Evolutionary conservation across 2,329 filamentous ascomycete species (phyloP), one percentile per base, ranked within the genome.

Genomic region (Talaromyces funiculosus): DNA sequence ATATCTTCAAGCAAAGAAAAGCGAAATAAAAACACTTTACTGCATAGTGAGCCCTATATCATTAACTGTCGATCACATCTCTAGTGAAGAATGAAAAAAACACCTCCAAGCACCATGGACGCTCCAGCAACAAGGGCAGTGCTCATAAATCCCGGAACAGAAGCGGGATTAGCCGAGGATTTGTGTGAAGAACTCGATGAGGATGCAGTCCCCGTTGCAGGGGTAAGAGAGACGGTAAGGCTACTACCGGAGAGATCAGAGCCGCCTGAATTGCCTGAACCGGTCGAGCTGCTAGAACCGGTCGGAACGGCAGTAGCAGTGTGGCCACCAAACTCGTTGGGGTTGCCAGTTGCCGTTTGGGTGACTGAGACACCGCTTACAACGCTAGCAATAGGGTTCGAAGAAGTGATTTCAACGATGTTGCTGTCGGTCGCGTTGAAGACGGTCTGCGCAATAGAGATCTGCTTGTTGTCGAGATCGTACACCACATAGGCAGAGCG

Each of bases 401-500:
- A 14, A 5, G 60, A 38, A 24, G 37, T 55, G 24, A 63, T 63
- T 35, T 63, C 61, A 24, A 63, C 61, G 29, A 63, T 18, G 40
- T 59, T 42, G 49, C 35, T 51, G 9, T 61, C 59, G 6, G 59
- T 61, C 68, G 59, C 24, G 26, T 87, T 84, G 72, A 85, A 86
- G 56, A 79, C 81, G 31, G 86, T 87, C 72, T 87, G 85, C 2
- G 86, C 87, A 29, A 90, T 73, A 1, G 84, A 86, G 65, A 90
- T 85, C 72, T 87, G 79, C 69, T 89, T 84, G 71, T 87, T 89
- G 42, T 80, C 82, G 26, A 90, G 76, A 70, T 90, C 86, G 70
- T 88, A 90, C 9, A 90, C 87, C 18, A 89, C 81, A 65, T 90
- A 90, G 0, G 87, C 87, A 20, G 85, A 88, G 42, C 88, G 80